Percentiles rank a stretch among this genome's conserved stretches.
phyloP scores from a whole-genome alignment of 441 rosid genomes.

The Biscutella laevigata region DNA sequence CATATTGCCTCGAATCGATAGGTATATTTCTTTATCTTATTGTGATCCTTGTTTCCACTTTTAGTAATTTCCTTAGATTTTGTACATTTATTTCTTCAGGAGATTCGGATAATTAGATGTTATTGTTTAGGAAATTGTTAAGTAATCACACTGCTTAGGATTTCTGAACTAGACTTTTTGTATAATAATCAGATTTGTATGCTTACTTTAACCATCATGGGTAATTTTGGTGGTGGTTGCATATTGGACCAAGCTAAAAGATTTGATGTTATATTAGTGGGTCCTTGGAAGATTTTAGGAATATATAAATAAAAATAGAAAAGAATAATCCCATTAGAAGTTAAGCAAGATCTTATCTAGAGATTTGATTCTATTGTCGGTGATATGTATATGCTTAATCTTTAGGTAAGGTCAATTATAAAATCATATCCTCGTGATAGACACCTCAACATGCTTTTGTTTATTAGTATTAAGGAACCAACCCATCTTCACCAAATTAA shows the following conservation, averaged over 20 bases:
- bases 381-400: slow-evolving; percentile 17
- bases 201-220: slow-evolving; percentile 20
- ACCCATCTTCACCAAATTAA: slow-evolving; percentile 7
- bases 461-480: not conserved
- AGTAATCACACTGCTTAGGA: slow-evolving; percentile 3
- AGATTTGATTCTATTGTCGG: slow-evolving; percentile 24
- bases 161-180: slow-evolving; percentile 5
- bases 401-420: slow-evolving; percentile 26
- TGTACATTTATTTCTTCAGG: slow-evolving; percentile 15
- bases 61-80: slow-evolving; percentile 2
- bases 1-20: slow-evolving; percentile 64
- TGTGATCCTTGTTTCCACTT: not conserved
- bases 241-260: slow-evolving; percentile 17
- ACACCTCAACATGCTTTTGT: slow-evolving; percentile 28
- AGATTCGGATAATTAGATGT: slow-evolving; percentile 12
- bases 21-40: slow-evolving; percentile 32
- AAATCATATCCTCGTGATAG: slow-evolving; percentile 18
- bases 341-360: slow-evolving; percentile 7
- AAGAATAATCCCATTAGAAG: slow-evolving; percentile 17
- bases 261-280: slow-evolving; percentile 20
- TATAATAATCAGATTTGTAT: slow-evolving; percentile 8
- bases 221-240: slow-evolving; percentile 15
- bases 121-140: slow-evolving; percentile 15
- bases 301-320: too few relatives aligned
- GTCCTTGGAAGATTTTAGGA: not conserved